Evolutionary conservation across 2,329 filamentous ascomycete species (phyloP).

Genomic region (Neocatenulostroma microsporum): DNA sequence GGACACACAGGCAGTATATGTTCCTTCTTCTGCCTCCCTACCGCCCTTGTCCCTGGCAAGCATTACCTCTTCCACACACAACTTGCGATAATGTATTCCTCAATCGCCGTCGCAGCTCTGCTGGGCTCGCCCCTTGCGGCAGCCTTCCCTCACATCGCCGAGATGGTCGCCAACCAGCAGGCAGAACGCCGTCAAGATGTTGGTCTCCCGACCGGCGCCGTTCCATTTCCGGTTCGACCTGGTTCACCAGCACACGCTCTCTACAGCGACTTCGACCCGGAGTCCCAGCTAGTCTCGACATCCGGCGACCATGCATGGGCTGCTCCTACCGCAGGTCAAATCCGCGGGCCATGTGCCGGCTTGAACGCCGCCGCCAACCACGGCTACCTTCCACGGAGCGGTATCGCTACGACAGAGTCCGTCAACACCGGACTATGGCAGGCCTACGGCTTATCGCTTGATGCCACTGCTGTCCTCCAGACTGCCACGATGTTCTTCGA

Average conservation of each 20-base stretch:
- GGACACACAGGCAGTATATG: too few relatives aligned
- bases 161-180: slow-evolving; percentile 15
- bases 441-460: slow-evolving; percentile 16
- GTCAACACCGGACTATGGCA: slow-evolving; percentile 20
- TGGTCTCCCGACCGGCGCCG: slow-evolving; percentile 1
- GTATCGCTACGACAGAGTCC: slow-evolving; percentile 12
- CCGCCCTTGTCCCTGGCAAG: too few relatives aligned
- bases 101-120: too few relatives aligned
- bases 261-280: slow-evolving; percentile 22
- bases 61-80: too few relatives aligned
- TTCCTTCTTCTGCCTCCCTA: too few relatives aligned
- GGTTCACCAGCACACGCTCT: slow-evolving; percentile 15
- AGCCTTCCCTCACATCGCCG: slow-evolving; percentile 18
- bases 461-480: slow-evolving; percentile 19
- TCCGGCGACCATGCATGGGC: slow-evolving; percentile 21
- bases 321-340: slow-evolving; percentile 12
- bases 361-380: slow-evolving; percentile 23
- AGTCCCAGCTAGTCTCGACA: slow-evolving; percentile 19
- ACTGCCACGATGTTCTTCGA: slow-evolving; percentile 20
- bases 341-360: slow-evolving; percentile 20
- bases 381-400: slow-evolving; percentile 18
- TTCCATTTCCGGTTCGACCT: slow-evolving; percentile 21
- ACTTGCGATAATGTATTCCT: too few relatives aligned
- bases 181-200: slow-evolving; percentile 9
- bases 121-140: slow-evolving; percentile 2